These are phyloP conservation scores for Phytophthora ramorum DNA, from an alignment of 352 stramenopile species.

Conservation along the genomic window DNA sequence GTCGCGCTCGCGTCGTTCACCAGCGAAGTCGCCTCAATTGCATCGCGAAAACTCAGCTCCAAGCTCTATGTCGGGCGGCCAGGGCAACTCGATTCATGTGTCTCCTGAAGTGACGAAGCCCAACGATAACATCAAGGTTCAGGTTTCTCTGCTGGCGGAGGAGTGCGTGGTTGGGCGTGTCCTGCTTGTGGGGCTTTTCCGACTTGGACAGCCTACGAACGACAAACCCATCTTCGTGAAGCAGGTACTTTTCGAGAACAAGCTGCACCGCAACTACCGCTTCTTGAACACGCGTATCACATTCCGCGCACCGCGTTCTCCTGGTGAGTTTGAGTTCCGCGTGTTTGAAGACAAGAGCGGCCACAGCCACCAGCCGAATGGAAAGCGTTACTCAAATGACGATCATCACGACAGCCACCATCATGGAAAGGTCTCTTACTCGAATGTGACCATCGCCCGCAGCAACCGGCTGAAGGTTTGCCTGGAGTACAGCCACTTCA, in stretches of 20 bases:
- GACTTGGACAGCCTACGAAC: conserved; percentile 72
- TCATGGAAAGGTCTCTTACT: conserved; percentile 50
- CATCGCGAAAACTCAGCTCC: conserved; percentile 39
- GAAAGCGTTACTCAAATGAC: conserved; percentile 34
- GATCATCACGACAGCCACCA: conserved; percentile 42
- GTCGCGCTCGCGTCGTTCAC: conserved; percentile 43
- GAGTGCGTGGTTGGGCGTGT: conserved; percentile 66
- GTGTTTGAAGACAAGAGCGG: conserved; percentile 78
- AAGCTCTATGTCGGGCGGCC: conserved; percentile 31
- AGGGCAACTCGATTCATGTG: conserved; percentile 48
- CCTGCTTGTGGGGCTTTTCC: conserved; percentile 82
- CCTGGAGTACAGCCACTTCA: conserved; percentile 84
- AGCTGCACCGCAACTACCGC: conserved; percentile 65
- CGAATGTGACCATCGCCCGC: conserved; percentile 70
- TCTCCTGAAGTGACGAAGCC: conserved; percentile 70
- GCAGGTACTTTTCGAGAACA: conserved; percentile 84
- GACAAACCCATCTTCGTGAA: conserved; percentile 89
- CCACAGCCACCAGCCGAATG: conserved; percentile 35
- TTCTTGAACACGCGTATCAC: conserved; percentile 83
- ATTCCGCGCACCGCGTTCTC: conserved; percentile 78
- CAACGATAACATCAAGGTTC: conserved; percentile 84
- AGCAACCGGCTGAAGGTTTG: conserved; percentile 79
- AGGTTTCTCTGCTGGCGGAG: conserved; percentile 65
- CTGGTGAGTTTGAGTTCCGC: conserved; percentile 85
- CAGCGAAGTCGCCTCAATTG: conserved; percentile 47